phyloP scores from a whole-genome alignment of 805 yeast species.

The Kuraishia floccosa region DNA sequence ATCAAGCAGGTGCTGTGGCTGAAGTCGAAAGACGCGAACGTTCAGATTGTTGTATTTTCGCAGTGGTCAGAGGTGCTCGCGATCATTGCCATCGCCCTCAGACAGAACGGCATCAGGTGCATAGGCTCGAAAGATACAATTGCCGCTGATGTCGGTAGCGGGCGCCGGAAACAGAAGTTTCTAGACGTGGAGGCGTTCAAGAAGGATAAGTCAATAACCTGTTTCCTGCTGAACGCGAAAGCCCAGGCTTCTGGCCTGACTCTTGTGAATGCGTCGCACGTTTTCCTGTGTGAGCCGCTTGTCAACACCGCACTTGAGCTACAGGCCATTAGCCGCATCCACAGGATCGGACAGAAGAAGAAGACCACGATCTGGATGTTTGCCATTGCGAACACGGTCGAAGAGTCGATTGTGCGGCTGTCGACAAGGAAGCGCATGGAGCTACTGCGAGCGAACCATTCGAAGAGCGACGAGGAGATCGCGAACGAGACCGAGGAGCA shows the following conservation, averaged over 20 bases:
- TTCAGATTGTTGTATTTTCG: slow-evolving; percentile 80
- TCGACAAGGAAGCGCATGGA: slow-evolving; percentile 51
- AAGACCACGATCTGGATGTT: slow-evolving; percentile 91
- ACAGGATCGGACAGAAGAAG: slow-evolving; percentile 79
- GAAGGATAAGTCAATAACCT: slow-evolving; percentile 51
- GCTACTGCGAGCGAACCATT: slow-evolving; percentile 19
- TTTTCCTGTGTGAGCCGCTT: slow-evolving; percentile 85
- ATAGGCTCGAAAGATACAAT: slow-evolving; percentile 34
- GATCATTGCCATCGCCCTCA: slow-evolving; percentile 56
- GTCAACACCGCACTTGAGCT: slow-evolving; percentile 79
- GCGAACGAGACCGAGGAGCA: slow-evolving; percentile 10
- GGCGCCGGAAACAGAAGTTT: slow-evolving; percentile 13
- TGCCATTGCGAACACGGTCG: slow-evolving; percentile 74
- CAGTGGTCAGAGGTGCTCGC: slow-evolving; percentile 76
- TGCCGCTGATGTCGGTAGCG: slow-evolving; percentile 20
- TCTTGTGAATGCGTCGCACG: slow-evolving; percentile 84
- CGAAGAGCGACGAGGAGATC: slow-evolving; percentile 12
- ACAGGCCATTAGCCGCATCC: slow-evolving; percentile 88
- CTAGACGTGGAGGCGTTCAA: slow-evolving; percentile 49
- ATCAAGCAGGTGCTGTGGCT: slow-evolving; percentile 62
- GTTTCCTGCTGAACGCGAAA: slow-evolving; percentile 75
- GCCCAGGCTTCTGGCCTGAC: slow-evolving; percentile 89
- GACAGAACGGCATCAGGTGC: slow-evolving; percentile 40
- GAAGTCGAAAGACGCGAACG: slow-evolving; percentile 40
- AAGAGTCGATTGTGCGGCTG: slow-evolving; percentile 71